Conservation (phyloP, 495 filamentous ascomycete species). For the Aspergillus funiculosus region DNA sequence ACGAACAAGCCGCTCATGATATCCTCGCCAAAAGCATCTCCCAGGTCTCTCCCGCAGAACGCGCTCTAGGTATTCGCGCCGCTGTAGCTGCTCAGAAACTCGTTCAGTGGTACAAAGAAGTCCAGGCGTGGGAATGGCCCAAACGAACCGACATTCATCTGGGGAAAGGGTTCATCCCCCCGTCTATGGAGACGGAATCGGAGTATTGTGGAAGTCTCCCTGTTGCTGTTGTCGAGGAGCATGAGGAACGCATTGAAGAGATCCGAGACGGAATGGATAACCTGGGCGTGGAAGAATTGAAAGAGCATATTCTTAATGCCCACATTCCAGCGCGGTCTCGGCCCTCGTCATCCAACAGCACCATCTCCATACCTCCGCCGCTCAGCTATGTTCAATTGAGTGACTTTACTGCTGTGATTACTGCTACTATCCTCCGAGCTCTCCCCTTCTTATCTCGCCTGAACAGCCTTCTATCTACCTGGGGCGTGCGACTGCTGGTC, state of each 20-base stretch:
- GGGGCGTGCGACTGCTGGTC: conserved; percentile 70
- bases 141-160: conserved; percentile 28
- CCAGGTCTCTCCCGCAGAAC: conserved; percentile 58
- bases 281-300: conserved; percentile 83
- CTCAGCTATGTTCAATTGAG: conserved; percentile 59
- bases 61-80: conserved; percentile 66
- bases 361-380: conserved; percentile 47
- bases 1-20: conserved; percentile 40
- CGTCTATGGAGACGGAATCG: conserved; percentile 28
- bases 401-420: conserved; percentile 83
- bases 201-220: conserved; percentile 67
- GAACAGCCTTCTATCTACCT: conserved; percentile 60
- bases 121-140: conserved; percentile 72
- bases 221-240: conserved; percentile 51
- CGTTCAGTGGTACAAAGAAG: conserved; percentile 69
- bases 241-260: conserved; percentile 69
- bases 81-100: conserved; percentile 70
- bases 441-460: conserved; percentile 76
- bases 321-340: conserved; percentile 57
- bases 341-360: conserved; percentile 49
- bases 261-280: conserved; percentile 73
- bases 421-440: conserved; percentile 78
- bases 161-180: conserved; percentile 54
- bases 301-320: conserved; percentile 76
- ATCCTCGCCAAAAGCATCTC: conserved; percentile 61